Conservation (phyloP, 2,329 filamentous ascomycete species). For the Colletotrichum lupini region DNA sequence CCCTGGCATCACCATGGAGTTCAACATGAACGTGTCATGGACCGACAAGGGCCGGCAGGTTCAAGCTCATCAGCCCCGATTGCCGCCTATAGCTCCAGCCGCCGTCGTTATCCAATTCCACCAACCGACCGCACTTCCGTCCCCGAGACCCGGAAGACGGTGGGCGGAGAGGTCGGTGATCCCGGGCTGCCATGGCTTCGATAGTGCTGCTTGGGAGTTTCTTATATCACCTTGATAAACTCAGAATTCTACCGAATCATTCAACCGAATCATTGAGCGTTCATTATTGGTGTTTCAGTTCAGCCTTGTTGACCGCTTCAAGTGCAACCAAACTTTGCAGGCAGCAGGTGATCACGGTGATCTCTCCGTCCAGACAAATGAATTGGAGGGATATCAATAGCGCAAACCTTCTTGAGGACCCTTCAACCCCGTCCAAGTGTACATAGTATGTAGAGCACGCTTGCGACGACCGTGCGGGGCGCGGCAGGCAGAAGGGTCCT, state of each 20-base stretch:
- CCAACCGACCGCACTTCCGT: constrained; percentile 10
- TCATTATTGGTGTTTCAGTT: constrained; percentile 24
- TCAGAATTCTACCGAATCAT: not conserved
- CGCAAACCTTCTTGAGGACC: constrained; percentile 27
- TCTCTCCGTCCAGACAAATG: constrained; percentile 21
- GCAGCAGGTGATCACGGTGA: constrained; percentile 30
- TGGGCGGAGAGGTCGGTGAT: not conserved
- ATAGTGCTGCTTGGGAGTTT: not conserved
- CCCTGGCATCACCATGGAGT: constrained; percentile 7
- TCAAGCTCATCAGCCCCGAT: constrained; percentile 2
- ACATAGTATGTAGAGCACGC: not conserved
- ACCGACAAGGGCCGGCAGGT: not conserved
- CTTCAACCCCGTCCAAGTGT: constrained; percentile 15
- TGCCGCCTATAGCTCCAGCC: not conserved
- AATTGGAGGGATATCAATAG: constrained; percentile 30
- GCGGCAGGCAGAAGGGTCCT: constrained; percentile 22
- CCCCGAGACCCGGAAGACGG: constrained; percentile 1
- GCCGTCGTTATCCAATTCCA: not conserved
- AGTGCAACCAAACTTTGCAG: constrained; percentile 17
- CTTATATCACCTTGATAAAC: constrained; percentile 29
- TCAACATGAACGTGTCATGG: constrained; percentile 13
- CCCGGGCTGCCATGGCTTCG: not conserved
- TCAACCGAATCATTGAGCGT: not conserved
- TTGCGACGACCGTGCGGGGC: constrained; percentile 5
- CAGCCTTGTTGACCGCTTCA: constrained; percentile 33